Base-by-base conservation (phyloP, 106 monocot genomes). In the Platanthera zijinensis region DNA sequence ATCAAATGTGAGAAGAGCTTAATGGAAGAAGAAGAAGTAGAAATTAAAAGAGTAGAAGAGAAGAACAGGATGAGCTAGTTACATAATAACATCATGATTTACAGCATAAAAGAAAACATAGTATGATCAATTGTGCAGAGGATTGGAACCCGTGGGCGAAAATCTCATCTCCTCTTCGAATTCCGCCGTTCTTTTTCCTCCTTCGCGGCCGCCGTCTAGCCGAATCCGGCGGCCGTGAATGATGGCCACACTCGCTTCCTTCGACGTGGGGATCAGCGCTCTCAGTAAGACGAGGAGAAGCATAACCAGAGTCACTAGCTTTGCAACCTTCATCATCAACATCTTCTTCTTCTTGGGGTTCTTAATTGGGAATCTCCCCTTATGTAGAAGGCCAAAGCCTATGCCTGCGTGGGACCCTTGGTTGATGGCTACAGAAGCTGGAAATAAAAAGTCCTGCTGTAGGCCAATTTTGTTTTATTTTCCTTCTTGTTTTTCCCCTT, bases 121-220 rank as follows among this genome's bases (percentile, higher is more conserved):
- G 0, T 0, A 32, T 32, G 25, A 66, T 66, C 66, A 66, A 66
- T 66, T 66, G 66, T 32, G 66, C 28, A 66, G 66, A 19, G 66
- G 66, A 66, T 66, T 66, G 66, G 66, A 66, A 4, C 66, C 66
- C 11, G 30, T 32, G 10, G 66, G 30, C 32, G 66, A 22, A 25
- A 66, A 66, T 66, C 66, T 66, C 30, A 28, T 66, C 30, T 66
- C 66, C 30, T 66, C 66, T 66, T 28, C 30, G 15, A 66, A 66
- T 7, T 66, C 30, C 11, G 11, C 30, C 8, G 19, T 30, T 66
- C 66, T 66, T 22, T 30, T 30, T 32, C 66, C 66, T 66, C 30
- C 66, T 28, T 10, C 30, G 1, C 18, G 3, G 30, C 10, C 2
- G 30, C 30, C 66, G 22, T 30, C 30, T 66, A 59, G 8, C 59